Evolutionary conservation across 495 filamentous ascomycete species (phyloP).

Genomic region (Jackrogersella minutella): DNA sequence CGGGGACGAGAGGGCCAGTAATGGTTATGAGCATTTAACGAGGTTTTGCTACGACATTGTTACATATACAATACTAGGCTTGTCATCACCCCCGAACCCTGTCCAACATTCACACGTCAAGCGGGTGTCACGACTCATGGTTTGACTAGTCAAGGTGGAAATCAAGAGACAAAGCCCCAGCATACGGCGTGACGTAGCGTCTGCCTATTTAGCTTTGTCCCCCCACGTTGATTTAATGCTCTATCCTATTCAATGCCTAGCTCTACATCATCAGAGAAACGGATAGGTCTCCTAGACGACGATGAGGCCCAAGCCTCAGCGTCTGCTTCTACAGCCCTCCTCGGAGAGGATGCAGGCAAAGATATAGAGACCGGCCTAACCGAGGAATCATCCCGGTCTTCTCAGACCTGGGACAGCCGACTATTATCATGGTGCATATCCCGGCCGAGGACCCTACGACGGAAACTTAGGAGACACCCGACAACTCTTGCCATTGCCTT

Average conservation of each 20-base stretch:
- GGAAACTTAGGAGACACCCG: slow-evolving; percentile 30
- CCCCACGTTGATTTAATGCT: slow-evolving; percentile 24
- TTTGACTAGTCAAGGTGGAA: slow-evolving; percentile 7
- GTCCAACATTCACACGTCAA: neutral
- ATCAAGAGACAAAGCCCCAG: slow-evolving; percentile 7
- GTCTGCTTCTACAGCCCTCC: slow-evolving; percentile 29
- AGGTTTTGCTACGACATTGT: neutral
- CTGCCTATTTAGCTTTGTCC: neutral
- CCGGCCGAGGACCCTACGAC: slow-evolving; percentile 24
- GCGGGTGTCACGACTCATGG: slow-evolving; percentile 16
- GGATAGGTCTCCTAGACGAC: slow-evolving; percentile 29
- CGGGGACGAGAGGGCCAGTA: slow-evolving; percentile 1
- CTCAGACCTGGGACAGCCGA: slow-evolving; percentile 19
- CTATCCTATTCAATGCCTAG: slow-evolving; percentile 33
- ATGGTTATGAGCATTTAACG: slow-evolving; percentile 11
- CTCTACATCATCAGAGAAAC: slow-evolving; percentile 30
- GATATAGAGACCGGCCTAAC: slow-evolving; percentile 12
- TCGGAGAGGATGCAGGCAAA: slow-evolving; percentile 20
- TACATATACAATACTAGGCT: neutral
- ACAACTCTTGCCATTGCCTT: slow-evolving; percentile 2
- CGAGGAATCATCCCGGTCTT: slow-evolving; percentile 3
- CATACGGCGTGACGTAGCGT: neutral
- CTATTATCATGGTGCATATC: slow-evolving; percentile 30
- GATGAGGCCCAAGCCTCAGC: slow-evolving; percentile 24
- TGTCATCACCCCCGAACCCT: neutral